Base-by-base conservation (phyloP, 2,329 filamentous ascomycete genomes). In the Trichoderma gracile region DNA sequence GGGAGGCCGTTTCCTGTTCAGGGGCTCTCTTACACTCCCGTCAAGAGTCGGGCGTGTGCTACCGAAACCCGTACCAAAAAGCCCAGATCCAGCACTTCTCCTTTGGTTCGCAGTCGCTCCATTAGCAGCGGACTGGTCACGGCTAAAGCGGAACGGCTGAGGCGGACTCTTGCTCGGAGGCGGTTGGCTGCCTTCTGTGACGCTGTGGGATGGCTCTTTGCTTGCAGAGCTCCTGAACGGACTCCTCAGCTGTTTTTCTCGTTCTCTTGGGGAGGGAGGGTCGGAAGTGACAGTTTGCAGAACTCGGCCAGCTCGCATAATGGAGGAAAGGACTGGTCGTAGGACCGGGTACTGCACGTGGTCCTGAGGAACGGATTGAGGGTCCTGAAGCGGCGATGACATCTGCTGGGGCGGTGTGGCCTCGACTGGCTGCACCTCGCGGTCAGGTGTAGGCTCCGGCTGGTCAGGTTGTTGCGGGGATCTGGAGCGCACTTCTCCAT, bases 211-310 rank as follows among this genome's bases (percentile, higher is more conserved):
- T 5, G 75, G 69, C 30, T 78, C 77, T 63, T 73, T 77, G 64
- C 73, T 76, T 17, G 69, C 75, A 9, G 77, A 77, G 47, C 75
- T 74, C 58, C 81, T 78, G 67, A 87, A 87, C 0, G 85, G 85
- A 63, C 85, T 87, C 15, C 84, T 79, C 2, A 87, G 74, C 12
- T 81, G 79, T 40, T 78, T 78, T 49, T 83, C 81, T n/a, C 77
- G 78, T 7, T 74, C 78, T 57, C 82, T 81, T 1, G 85, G 84
- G 0, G 85, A 86, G 0, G 84, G 83, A 8, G 83, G 82, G 67
- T 86, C 84, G 0, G 84, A 86, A 12, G 85, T 84, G 43, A 87
- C 81, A 65, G 79, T 84, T 69, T 86, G 84, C 15, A 87, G 73
- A 33, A 80, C 83, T 54, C 82, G 78, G 3, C 84, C 84, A 27